A percentile compares a stretch with the other conserved stretches of the same genome.
These are phyloP conservation scores for Holtermanniella nyarrowii DNA, from an alignment of 768 basidiomycete genomes.

Conservation along the genomic window DNA sequence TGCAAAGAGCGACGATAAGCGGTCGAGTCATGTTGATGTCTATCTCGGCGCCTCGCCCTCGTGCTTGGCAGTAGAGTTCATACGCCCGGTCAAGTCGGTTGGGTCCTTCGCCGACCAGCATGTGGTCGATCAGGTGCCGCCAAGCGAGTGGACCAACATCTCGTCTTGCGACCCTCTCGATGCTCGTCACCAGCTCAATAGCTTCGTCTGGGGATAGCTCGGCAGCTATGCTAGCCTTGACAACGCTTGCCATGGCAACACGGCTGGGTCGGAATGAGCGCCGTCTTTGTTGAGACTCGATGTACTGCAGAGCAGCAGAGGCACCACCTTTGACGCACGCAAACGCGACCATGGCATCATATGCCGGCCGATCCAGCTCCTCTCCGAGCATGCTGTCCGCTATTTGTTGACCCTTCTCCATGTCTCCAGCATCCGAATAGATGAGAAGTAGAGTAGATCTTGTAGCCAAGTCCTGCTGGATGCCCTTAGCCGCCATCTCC, in stretches of 20 bases:
- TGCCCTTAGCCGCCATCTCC: background rate
- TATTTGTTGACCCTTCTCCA: too few species aligned
- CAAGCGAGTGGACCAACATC: conserved; percentile 5
- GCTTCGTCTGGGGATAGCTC: background rate
- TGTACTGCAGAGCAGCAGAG: background rate
- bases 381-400: too few species aligned
- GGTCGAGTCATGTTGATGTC: conserved; percentile 9
- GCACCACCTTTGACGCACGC: background rate
- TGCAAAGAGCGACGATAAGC: conserved; percentile 16
- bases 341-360: background rate
- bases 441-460: background rate
- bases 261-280: too few species aligned
- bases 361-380: background rate
- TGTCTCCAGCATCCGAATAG: background rate
- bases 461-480: background rate
- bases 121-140: conserved; percentile 9
- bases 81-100: conserved; percentile 6
- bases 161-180: background rate
- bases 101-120: conserved; percentile 3
- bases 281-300: too few species aligned
- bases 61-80: conserved; percentile 10
- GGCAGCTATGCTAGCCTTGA: too few species aligned
- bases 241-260: background rate
- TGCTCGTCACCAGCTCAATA: background rate
- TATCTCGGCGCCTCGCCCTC: conserved; percentile 8